These are phyloP conservation scores for Pseudogymnoascus sp. DNA, from an alignment of 2,329 filamentous ascomycete genomes.

Conservation along the genomic window DNA sequence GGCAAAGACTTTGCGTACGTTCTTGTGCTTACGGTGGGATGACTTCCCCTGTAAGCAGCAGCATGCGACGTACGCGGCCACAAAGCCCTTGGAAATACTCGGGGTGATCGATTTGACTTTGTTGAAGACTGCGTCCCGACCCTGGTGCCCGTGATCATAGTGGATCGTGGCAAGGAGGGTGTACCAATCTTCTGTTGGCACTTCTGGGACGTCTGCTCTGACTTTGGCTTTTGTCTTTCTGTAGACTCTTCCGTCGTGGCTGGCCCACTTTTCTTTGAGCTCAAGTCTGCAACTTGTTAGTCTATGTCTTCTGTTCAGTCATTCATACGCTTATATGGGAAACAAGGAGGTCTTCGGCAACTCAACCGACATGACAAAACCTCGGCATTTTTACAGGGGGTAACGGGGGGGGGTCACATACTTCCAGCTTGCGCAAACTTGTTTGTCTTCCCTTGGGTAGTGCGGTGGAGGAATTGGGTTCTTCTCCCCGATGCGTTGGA, in stretches of 20 bases:
- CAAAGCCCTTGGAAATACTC: background rate
- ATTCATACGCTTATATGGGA: background rate
- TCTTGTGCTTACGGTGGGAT: background rate
- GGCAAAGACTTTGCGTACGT: background rate
- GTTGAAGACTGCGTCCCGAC: background rate
- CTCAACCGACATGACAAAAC: background rate
- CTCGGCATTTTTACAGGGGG: background rate
- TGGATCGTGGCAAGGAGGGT: background rate
- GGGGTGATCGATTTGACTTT: background rate
- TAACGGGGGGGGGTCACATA: background rate
- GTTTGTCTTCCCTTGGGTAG: background rate
- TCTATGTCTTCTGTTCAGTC: background rate
- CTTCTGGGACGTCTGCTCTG: background rate
- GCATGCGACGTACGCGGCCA: background rate
- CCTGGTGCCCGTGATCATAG: background rate
- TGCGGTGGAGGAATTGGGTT: background rate
- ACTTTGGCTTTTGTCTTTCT: background rate
- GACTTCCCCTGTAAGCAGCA: background rate
- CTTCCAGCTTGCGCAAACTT: background rate
- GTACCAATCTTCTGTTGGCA: background rate
- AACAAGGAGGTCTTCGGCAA: background rate
- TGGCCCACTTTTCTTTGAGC: background rate
- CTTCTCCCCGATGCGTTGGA: background rate
- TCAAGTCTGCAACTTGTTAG: background rate
- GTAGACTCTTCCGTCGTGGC: background rate